Conservation (phyloP, 2,329 filamentous ascomycete genomes). For the Epichloe bromicola region DNA sequence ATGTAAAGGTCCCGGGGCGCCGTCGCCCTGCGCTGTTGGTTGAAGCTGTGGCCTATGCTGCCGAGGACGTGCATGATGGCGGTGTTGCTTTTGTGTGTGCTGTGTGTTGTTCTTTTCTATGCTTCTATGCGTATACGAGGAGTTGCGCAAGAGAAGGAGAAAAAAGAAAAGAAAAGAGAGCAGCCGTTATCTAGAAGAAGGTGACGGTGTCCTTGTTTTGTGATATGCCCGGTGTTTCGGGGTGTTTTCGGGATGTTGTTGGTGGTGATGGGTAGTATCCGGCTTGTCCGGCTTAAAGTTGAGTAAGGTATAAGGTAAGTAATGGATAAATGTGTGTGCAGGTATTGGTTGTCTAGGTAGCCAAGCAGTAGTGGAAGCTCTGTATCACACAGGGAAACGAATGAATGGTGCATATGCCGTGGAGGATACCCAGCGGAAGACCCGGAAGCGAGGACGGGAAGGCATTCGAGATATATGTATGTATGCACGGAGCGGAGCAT, state of each 20-base stretch:
- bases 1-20: constrained; percentile 26
- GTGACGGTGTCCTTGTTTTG: neutral
- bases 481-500: neutral
- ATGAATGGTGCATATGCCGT: neutral
- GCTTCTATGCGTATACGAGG: too few species aligned
- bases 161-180: too few species aligned
- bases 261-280: neutral
- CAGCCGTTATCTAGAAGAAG: too few species aligned
- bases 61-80: constrained; percentile 23
- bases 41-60: constrained; percentile 18
- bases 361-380: neutral
- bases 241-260: too few species aligned
- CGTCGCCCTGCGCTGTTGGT: constrained; percentile 22
- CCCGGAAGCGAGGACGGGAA: neutral
- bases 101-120: neutral
- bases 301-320: too few species aligned
- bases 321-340: neutral
- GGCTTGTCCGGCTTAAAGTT: neutral
- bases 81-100: constrained; percentile 3
- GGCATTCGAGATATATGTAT: constrained; percentile 1
- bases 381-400: neutral
- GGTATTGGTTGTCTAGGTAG: neutral
- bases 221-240: too few species aligned
- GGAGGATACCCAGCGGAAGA: neutral
- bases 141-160: too few species aligned